These are phyloP conservation scores for Flaveria linearis DNA, from an alignment of 129 eudicot species.

Conservation along the genomic window DNA sequence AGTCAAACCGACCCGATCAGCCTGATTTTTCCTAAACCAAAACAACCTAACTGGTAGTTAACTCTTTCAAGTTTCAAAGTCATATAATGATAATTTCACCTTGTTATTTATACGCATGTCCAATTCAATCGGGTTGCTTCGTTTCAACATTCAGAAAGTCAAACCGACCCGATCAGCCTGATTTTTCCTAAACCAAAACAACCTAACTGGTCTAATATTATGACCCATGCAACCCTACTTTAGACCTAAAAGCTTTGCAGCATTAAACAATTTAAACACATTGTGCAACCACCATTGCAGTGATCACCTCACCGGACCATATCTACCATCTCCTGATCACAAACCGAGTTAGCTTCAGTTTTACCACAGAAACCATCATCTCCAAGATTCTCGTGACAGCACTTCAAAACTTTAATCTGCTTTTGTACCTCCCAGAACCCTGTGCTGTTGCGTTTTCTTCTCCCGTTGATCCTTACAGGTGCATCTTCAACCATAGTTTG, in stretches of 20 bases:
- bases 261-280: conserved; percentile 19
- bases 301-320: conserved; percentile 34
- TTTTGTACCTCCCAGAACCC: conserved; percentile 36
- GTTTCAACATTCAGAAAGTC: not conserved
- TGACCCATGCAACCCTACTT: not conserved
- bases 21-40: no score
- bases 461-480: conserved; percentile 34
- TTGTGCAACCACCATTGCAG: conserved; percentile 23
- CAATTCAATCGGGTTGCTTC: not conserved
- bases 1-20: no score
- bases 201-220: not conserved
- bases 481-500: conserved; percentile 38
- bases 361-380: conserved; percentile 29
- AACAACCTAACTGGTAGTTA: no score
- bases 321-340: conserved; percentile 44
- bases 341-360: conserved; percentile 33
- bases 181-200: conserved; percentile 14
- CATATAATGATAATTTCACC: not conserved
- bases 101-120: conserved; percentile 1
- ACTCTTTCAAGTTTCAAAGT: not conserved
- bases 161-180: not conserved
- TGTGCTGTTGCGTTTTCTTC: conserved; percentile 57
- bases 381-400: conserved; percentile 34
- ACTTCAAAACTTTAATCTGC: conserved; percentile 44
- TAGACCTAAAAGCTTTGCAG: conserved; percentile 21